Base-by-base conservation (phyloP, 768 basidiomycete genomes). In the Tephrocybe sp. region DNA sequence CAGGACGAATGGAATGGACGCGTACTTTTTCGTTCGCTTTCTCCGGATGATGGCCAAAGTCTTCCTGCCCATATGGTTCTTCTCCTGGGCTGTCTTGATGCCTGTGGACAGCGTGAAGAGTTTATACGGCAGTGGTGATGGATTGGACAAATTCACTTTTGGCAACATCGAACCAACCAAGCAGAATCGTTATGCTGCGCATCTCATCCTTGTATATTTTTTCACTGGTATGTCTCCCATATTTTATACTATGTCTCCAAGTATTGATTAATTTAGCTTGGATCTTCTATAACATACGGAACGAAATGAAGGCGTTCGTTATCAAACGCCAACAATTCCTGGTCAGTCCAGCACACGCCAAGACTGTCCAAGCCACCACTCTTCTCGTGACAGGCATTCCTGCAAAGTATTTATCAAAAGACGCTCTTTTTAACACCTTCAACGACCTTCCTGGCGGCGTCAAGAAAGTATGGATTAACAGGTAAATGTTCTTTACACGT, bases 21-120 rank as follows among this genome's bases (percentile, higher is more conserved):
- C 93, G 13, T 99, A 96, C 70, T 86, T 95, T 62, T 99, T 89
- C 59, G 86, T 97, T 37, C 87, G 92, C 45, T 98, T 90, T 66
- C 74, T 91, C 24, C 82, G 86, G 41, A 84, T 98, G 76, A 88
- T 97, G 82, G 64, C 83, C 42, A 80, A 84, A 56, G 71, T 94
- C 21, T 77, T 98, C 64, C 59, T 95, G 5, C 95, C 97, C 19
- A 91, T 97, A 60, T 99, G 92, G 95, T 54, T 92, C 41, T 24
- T 98, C 25, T 89, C 92, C 2, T 98, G 96, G 95, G 63, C 71
- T 42, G 74, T 97, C 49, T 80, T 98, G 26, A 69, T 98, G 1
- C 96, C 96, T 18, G 67, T 89, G 58, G 81, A 85, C 5, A 68
- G 79, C 21, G 80, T 81, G 43, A 71, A 75, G 45, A 86, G 84